Percentiles rank a stretch among this genome's conserved stretches.
Evolutionary conservation across 208 protist genomes (phyloP).

Genomic region (Lotmaria passim): DNA sequence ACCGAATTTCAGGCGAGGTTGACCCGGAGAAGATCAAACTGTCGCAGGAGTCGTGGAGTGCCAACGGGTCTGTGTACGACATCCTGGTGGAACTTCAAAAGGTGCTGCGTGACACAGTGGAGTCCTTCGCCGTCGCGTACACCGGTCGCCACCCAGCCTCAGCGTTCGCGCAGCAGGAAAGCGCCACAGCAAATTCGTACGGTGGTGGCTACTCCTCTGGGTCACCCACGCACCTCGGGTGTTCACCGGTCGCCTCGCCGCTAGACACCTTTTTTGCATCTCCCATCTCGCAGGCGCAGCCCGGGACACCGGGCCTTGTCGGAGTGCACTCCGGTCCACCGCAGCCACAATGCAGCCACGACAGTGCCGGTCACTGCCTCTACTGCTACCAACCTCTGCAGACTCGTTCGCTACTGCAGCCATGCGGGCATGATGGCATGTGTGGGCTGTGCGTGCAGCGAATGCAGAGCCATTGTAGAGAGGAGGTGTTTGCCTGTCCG

Average conservation of each 20-base stretch:
- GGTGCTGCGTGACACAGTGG: slow-evolving; percentile 19
- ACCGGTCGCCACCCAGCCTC: neutral
- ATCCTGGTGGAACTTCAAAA: slow-evolving; percentile 38
- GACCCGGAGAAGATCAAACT: slow-evolving; percentile 20
- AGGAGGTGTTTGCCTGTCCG: slow-evolving; percentile 55
- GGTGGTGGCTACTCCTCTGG: neutral
- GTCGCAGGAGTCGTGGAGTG: slow-evolving; percentile 31
- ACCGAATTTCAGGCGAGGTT: slow-evolving; percentile 31
- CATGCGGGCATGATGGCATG: slow-evolving; percentile 66
- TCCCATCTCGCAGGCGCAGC: neutral
- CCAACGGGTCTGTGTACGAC: slow-evolving; percentile 37
- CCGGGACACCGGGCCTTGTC: neutral
- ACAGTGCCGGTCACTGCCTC: slow-evolving; percentile 45
- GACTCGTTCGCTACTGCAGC: slow-evolving; percentile 47
- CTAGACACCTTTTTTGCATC: slow-evolving; percentile 36
- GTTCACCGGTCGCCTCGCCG: neutral
- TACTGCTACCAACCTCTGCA: slow-evolving; percentile 46
- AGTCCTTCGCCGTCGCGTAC: slow-evolving; percentile 31
- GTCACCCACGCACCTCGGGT: neutral
- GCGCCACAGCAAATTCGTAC: neutral
- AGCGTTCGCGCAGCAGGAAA: neutral
- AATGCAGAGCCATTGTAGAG: slow-evolving; percentile 47
- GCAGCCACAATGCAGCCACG: neutral
- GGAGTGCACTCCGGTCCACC: neutral
- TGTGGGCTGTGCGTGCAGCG: slow-evolving; percentile 53